Percentiles rank a stretch among this genome's conserved stretches.
Conservation (phyloP, 345 rosid genomes). For the Balakata baccata region DNA sequence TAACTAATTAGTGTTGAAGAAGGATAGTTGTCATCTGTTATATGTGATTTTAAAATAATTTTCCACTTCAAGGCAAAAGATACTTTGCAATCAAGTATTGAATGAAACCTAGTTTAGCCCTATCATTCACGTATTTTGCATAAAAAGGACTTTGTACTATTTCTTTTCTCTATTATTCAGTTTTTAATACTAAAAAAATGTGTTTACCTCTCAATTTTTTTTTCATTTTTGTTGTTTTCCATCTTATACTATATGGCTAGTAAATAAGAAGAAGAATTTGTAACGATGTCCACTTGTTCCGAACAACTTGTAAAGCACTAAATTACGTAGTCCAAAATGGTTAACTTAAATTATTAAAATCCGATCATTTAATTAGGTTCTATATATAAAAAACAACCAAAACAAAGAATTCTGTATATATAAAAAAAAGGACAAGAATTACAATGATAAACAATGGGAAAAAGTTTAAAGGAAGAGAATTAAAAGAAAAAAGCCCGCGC, state of each 20-base stretch:
- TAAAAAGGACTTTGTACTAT: neutral
- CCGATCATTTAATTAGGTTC: too few relatives aligned
- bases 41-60: neutral
- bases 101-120: conserved; percentile 6
- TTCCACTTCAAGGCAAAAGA: conserved; percentile 21
- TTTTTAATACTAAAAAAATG: conserved; percentile 1
- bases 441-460: too few relatives aligned
- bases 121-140: conserved; percentile 29
- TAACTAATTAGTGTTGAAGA: neutral
- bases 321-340: too few relatives aligned
- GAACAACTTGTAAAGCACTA: too few relatives aligned
- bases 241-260: neutral
- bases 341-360: too few relatives aligned
- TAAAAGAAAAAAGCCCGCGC: too few relatives aligned
- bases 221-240: neutral
- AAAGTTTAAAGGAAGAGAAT: too few relatives aligned
- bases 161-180: neutral
- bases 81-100: conserved; percentile 2
- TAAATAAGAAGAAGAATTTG: too few relatives aligned
- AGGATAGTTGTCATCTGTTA: neutral
- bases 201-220: neutral
- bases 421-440: too few relatives aligned
- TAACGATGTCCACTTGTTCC: too few relatives aligned
- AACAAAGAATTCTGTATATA: too few relatives aligned
- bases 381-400: too few relatives aligned